Evolutionary conservation across 108 stramenopile genomes (phyloP), one percentile per base, ranked within the genome.

Genomic region (Discostella pseudostelligera): DNA sequence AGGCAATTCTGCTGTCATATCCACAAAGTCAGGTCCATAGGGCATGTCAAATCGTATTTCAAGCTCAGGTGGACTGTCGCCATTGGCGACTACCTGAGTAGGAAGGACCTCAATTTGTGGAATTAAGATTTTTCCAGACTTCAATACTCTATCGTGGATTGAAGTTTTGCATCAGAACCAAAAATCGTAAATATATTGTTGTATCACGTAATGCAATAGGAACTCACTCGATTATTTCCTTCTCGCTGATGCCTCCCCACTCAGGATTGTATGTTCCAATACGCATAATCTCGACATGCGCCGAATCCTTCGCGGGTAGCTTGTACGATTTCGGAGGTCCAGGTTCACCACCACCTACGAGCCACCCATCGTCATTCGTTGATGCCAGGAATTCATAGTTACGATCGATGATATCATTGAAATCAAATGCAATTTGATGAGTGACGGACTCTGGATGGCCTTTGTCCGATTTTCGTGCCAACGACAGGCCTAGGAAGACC

Each of bases 281-380:
- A 8, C 93, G 65, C 84, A 94, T 89, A 48, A 94, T 85, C 59
- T 94, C 93, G 1, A 94, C 87, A 73, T 94, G 93, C 3, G 87
- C 87, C 2, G 85, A 83, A 78, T 94, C 93, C 55, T 82, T 85
- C 21, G 88, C 85, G 6, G 88, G 76, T 10, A 94, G 76, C 59
- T 94, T 94, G 78, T 87, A 94, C 11, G 80, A 77, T 36, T 59
- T 76, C 32, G 89, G 89, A 54, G 84, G 84, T 13, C 87, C 88
- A n/a, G 92, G 87, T 51, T 94, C 93, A 6, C 89, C 89, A 8
- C 93, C 93, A 53, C 93, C 93, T 2, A 87, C 89, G 11, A 94
- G 78, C 93, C 93, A 94, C n/a, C 93, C 93, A 62, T 94, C 88
- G 51, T 94, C 93, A 62, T 94, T 89, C 0, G 93, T 90, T 0